Base-by-base conservation (phyloP, 768 basidiomycete genomes). In the Mycena sanguinolenta region DNA sequence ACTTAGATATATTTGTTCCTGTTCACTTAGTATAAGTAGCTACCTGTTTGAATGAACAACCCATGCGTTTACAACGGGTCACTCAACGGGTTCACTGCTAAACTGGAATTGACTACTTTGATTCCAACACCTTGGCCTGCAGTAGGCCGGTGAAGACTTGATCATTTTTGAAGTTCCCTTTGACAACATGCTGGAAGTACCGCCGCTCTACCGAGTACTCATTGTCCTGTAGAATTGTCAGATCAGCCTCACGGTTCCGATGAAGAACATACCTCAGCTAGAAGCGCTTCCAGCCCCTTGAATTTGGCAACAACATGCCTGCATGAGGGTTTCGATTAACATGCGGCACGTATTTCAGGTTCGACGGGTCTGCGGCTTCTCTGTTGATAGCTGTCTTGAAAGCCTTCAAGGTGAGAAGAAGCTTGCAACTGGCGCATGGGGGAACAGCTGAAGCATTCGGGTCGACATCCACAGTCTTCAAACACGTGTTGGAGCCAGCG, bases 71-170 rank as follows among this genome's bases (percentile, higher is more conserved):
- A n/a, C n/a, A n/a, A n/a, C n/a, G n/a, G n/a, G n/a, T n/a, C n/a
- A n/a, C n/a, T n/a, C n/a, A n/a, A n/a, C n/a, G n/a, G n/a, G n/a
- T n/a, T n/a, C n/a, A n/a, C n/a, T n/a, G n/a, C n/a, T n/a, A n/a
- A n/a, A n/a, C n/a, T n/a, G n/a, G n/a, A n/a, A n/a, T n/a, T n/a
- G n/a, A n/a, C n/a, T n/a, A n/a, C n/a, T n/a, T n/a, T n/a, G n/a
- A n/a, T n/a, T n/a, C n/a, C n/a, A n/a, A n/a, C n/a, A 74, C 63
- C 36, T 76, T 69, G 1, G 75, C 79, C 32, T 76, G 46, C 0
- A 80, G 53, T 0, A 80, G 42, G 3, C 73, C 77, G 2, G 57
- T 34, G 54, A 80, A 75, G 13, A 77, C 75, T 10, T 55, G 30
- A 2, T 70, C 39, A 34, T 74, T 65, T 9, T 70, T 61, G 58